A percentile compares a stretch with the other conserved stretches of the same genome.
Evolutionary conservation across 1,139 yeast genomes (phyloP).

Genomic region (Pichia sp.): DNA sequence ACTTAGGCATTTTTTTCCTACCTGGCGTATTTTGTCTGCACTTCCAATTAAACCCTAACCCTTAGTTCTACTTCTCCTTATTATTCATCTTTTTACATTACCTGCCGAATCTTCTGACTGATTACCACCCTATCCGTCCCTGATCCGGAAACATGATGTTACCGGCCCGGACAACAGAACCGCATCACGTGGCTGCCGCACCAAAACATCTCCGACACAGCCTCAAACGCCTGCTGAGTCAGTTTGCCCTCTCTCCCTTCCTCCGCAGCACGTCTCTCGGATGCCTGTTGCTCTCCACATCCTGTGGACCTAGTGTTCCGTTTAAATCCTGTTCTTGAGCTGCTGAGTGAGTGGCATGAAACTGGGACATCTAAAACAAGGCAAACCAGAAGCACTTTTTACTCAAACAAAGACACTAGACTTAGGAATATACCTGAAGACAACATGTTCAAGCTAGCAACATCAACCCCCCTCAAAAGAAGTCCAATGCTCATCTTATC

Average conservation of each 20-base stretch:
- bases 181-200: neutral
- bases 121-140: neutral
- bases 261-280: neutral
- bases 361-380: too few species aligned
- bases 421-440: too few species aligned
- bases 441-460: neutral
- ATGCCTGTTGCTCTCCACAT: neutral
- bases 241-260: neutral
- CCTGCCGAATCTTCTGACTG: too few species aligned
- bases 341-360: too few species aligned
- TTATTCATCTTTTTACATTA: too few species aligned
- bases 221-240: neutral
- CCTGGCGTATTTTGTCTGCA: too few species aligned
- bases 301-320: neutral
- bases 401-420: neutral
- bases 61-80: neutral
- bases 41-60: too few species aligned
- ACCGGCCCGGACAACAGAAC: neutral
- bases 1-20: constrained; percentile 19
- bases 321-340: neutral
- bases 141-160: neutral
- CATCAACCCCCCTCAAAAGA: neutral
- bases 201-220: neutral
- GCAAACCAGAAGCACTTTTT: neutral
- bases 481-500: constrained; percentile 4